Evolutionary conservation across 345 rosid species (phyloP).

Genomic region (Aegle marmelos): DNA sequence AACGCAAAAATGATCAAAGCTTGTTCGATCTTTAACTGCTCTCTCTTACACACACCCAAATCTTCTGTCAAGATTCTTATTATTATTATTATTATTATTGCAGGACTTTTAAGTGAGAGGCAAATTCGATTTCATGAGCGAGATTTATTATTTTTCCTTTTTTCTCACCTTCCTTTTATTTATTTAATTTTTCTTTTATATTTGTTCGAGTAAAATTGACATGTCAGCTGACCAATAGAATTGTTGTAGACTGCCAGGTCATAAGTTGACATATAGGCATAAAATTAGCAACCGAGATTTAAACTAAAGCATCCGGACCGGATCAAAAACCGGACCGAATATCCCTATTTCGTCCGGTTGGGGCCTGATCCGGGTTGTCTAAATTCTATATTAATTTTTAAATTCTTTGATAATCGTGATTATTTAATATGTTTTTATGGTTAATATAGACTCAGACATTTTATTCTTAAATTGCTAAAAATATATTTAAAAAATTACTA

Average conservation of each 20-base stretch:
- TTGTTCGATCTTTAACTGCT: neutral
- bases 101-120: slow-evolving; percentile 3
- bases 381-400: no score
- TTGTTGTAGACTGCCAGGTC: neutral
- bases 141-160: neutral
- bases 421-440: no score
- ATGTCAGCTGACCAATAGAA: neutral
- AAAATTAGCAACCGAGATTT: no score
- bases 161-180: neutral
- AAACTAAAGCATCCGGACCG: no score
- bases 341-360: no score
- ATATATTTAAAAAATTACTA: no score
- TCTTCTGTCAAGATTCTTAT: no score
- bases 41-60: neutral
- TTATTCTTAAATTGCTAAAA: no score
- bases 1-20: neutral
- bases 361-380: no score
- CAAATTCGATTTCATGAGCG: neutral
- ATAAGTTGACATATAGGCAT: no score
- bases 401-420: no score
- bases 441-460: no score
- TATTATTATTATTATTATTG: neutral
- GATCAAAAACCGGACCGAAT: neutral
- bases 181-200: neutral
- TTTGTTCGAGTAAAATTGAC: neutral